phyloP scores from a whole-genome alignment of 2,329 filamentous ascomycete genomes.

The Teratosphaeria nubilosa region DNA sequence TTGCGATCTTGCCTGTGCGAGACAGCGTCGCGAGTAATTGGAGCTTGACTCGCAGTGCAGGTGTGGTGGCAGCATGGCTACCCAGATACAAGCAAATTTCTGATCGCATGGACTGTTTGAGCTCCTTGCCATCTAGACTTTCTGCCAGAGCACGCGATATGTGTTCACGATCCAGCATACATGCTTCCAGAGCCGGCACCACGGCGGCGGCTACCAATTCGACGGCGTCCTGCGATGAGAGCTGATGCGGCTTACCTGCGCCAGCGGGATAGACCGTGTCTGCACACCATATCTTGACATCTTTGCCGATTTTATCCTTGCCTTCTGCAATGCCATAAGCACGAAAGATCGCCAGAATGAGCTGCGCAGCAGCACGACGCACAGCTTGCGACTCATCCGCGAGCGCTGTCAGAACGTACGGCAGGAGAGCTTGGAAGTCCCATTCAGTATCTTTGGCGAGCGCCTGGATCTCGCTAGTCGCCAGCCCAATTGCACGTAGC shows the following conservation, averaged over 20 bases:
- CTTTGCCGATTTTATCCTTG: constrained; percentile 4
- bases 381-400: constrained; percentile 59
- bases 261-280: constrained; percentile 54
- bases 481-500: neutral
- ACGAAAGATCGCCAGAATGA: neutral
- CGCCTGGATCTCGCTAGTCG: neutral
- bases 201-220: constrained; percentile 57
- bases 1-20: constrained; percentile 60
- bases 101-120: constrained; percentile 54
- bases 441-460: neutral
- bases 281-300: constrained; percentile 41
- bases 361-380: constrained; percentile 40
- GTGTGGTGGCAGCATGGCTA: constrained; percentile 60
- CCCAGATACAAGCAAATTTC: constrained; percentile 63
- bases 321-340: neutral
- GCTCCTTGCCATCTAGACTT: constrained; percentile 36
- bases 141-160: constrained; percentile 54
- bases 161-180: constrained; percentile 65
- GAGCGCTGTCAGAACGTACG: constrained; percentile 67
- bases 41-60: constrained; percentile 58
- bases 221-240: constrained; percentile 47
- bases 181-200: constrained; percentile 74
- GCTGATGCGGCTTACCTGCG: constrained; percentile 42
- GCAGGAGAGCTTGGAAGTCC: constrained; percentile 69
- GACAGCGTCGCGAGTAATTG: constrained; percentile 63